A percentile compares a stretch with the other conserved stretches of the same genome.
Evolutionary conservation across 495 filamentous ascomycete species (phyloP).

Genomic region (Aspergillus sclerotioniger): DNA sequence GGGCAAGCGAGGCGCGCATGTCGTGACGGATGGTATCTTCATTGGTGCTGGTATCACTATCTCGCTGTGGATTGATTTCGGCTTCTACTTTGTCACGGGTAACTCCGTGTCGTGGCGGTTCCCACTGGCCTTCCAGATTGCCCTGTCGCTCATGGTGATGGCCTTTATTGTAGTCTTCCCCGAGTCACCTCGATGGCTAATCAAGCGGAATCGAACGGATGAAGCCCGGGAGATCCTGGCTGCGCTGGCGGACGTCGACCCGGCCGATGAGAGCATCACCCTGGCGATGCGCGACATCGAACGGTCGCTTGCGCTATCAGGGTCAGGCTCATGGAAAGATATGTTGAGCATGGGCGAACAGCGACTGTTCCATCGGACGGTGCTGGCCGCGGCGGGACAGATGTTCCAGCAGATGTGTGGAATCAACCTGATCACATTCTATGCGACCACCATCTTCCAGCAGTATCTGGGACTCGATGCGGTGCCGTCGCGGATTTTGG

Average conservation of each 20-base stretch:
- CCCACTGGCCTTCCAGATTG: constrained; percentile 63
- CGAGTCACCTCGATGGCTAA: constrained; percentile 60
- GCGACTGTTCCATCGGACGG: constrained; percentile 32
- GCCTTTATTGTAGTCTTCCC: constrained; percentile 50
- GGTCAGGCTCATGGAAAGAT: constrained; percentile 27
- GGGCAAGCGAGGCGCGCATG: constrained; percentile 59
- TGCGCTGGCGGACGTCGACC: constrained; percentile 28
- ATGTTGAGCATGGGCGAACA: constrained; percentile 35
- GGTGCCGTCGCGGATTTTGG: constrained; percentile 77
- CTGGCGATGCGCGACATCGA: constrained; percentile 39
- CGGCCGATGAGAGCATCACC: constrained; percentile 26
- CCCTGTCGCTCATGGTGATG: constrained; percentile 53
- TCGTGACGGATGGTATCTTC: constrained; percentile 63
- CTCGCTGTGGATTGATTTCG: constrained; percentile 68
- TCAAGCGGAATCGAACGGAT: constrained; percentile 50
- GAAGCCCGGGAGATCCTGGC: constrained; percentile 55
- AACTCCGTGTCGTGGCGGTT: constrained; percentile 60
- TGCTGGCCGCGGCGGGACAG: constrained; percentile 31
- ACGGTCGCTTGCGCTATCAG: constrained; percentile 35
- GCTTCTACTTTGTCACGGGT: constrained; percentile 49
- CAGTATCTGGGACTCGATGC: constrained; percentile 59
- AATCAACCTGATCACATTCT: constrained; percentile 61
- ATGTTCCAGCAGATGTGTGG: constrained; percentile 52
- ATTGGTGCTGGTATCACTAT: constrained; percentile 65
- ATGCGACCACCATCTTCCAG: constrained; percentile 58